Evolutionary conservation across 2,329 filamentous ascomycete species (phyloP).

Genomic region (Ampelomyces quisqualis): DNA sequence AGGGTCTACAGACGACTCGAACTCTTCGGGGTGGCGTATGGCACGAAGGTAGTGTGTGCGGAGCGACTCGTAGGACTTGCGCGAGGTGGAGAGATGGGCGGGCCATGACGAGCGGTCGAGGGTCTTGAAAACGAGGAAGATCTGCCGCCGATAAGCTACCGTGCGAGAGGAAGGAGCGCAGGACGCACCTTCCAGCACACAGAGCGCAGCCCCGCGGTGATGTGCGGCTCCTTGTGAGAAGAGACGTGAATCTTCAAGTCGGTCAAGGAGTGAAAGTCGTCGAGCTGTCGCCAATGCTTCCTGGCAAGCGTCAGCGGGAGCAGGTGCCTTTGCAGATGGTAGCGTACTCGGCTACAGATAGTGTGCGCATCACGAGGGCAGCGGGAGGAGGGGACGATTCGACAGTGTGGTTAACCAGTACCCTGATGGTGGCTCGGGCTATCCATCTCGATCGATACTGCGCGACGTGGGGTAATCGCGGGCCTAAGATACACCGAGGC

Average conservation of each 20-base stretch:
- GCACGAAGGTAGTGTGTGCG: constrained; percentile 75
- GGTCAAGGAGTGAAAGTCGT: constrained; percentile 41
- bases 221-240: constrained; percentile 38
- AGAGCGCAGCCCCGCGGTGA: constrained; percentile 71
- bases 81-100: constrained; percentile 64
- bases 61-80: constrained; percentile 71
- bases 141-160: constrained; percentile 50
- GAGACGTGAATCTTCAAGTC: constrained; percentile 43
- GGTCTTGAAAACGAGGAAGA: constrained; percentile 76
- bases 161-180: background rate
- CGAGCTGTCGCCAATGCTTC: constrained; percentile 41
- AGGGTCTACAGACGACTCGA: constrained; percentile 75
- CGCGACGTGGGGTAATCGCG: constrained; percentile 20
- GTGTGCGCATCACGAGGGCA: constrained; percentile 31
- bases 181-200: constrained; percentile 81
- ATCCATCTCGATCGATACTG: constrained; percentile 15
- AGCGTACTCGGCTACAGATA: constrained; percentile 38
- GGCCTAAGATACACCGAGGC: constrained; percentile 9
- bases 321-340: background rate
- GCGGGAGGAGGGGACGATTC: background rate
- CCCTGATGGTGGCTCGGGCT: constrained; percentile 36
- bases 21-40: constrained; percentile 79
- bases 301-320: constrained; percentile 23
- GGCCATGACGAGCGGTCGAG: constrained; percentile 68
- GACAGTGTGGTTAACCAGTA: constrained; percentile 22